These are phyloP conservation scores for Fagus crenata DNA, from an alignment of 306 rosid species.

Conservation along the genomic window DNA sequence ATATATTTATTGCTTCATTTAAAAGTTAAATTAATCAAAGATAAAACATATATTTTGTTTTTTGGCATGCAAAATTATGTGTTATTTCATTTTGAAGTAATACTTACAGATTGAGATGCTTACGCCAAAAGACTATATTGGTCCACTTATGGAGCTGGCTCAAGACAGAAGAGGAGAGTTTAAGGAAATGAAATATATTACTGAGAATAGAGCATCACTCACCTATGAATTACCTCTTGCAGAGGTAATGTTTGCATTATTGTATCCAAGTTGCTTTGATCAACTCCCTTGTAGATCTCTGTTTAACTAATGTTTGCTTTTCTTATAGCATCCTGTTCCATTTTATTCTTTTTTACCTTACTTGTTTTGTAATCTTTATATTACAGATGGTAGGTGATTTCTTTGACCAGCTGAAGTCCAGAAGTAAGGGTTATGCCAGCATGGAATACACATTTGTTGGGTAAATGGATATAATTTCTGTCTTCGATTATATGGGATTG, in stretches of 20 bases:
- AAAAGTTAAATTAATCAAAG: constrained; percentile 25
- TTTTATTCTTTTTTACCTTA: not conserved
- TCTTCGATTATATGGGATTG: not conserved
- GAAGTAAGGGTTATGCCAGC: constrained; percentile 96
- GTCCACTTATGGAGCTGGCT: constrained; percentile 84
- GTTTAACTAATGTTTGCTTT: not conserved
- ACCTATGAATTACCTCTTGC: constrained; percentile 78
- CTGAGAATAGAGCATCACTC: constrained; percentile 80
- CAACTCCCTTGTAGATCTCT: not conserved
- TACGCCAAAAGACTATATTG: constrained; percentile 87
- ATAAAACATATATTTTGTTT: constrained; percentile 6
- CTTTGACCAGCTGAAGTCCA: constrained; percentile 95
- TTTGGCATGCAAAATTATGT: not conserved
- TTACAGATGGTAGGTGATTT: constrained; percentile 78
- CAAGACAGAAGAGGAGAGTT: constrained; percentile 95
- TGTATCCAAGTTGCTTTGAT: not conserved
- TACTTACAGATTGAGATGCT: constrained; percentile 80
- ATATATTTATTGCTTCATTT: constrained; percentile 22
- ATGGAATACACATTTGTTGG: constrained; percentile 81
- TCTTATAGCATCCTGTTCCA: not conserved
- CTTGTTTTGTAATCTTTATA: constrained; percentile 12
- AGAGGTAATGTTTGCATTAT: constrained; percentile 53
- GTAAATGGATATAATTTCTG: constrained; percentile 39
- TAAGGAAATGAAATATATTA: constrained; percentile 84
- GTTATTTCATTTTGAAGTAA: constrained; percentile 28